Evolutionary conservation across 805 yeast species (phyloP), one percentile per base, ranked within the genome.

Genomic region (Metschnikowia bowlesiae): DNA sequence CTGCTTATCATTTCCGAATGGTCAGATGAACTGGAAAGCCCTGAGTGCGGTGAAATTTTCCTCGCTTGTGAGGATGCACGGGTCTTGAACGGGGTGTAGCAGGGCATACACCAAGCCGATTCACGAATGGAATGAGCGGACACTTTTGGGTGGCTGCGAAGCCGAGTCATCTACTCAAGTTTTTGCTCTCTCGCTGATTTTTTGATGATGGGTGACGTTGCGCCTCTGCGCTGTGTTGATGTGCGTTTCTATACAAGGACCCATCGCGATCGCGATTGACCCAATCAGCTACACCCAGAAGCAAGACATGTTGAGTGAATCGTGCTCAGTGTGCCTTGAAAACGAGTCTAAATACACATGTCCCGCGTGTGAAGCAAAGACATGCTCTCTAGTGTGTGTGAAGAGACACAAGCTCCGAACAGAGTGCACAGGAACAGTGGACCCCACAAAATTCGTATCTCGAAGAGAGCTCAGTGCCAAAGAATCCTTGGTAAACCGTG

Each of bases 371-470:
- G 68, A 69, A 6, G 64, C 71, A 4, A 74, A 69, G 50, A 85
- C 92, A 0, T 91, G 97, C 63, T 81, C 87, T 0, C 62, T 87
- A 6, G 74, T 60, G 8, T 91, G 97, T 69, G 87, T 86, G 29
- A 81, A 79, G 53, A 62, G 74, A 22, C 97, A 91, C 62, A 89
- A 89, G 65, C 59, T 56, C 5, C 78, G 78, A 46, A 68, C 78
- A 8, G 73, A 74, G 18, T 91, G 97, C 62, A 69, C 81, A 3
- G 97, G 97, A 0, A 55, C 60, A 16, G 76, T 82, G 33, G 89
- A 86, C 60, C 80, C 79, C 11, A 74, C 89, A 1, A 69, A 69
- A 42, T 89, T 82, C 61, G 68, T 87, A 0, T 59, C 81, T 0
- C 73, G 78, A 46, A 64, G 66, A 4, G 75, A 75, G 2, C 65